Percentiles rank a stretch among this genome's conserved stretches.
phyloP scores from a whole-genome alignment of 2,329 filamentous ascomycete genomes.

The Dryadomyces quercus-mongolicae region DNA sequence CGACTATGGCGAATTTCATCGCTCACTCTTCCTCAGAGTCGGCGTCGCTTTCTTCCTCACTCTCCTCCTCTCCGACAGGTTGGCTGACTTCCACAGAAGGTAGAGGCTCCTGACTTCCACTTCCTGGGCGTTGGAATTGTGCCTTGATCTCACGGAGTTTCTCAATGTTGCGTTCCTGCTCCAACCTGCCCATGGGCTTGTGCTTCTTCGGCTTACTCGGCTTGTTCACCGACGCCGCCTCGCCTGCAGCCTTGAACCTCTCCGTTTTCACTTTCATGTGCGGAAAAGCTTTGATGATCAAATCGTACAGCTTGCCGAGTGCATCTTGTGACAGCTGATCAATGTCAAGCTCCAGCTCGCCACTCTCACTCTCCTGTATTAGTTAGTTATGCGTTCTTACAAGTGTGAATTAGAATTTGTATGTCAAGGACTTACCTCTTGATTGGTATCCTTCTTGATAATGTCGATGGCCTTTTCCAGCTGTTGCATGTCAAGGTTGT shows the following conservation, averaged over 20 bases:
- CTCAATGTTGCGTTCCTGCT: conserved; percentile 57
- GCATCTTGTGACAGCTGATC: conserved; percentile 45
- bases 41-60: conserved; percentile 35
- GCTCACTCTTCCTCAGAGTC: conserved; percentile 33
- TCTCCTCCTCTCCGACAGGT: conserved; percentile 22
- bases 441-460: conserved; percentile 76
- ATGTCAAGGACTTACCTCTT: conserved; percentile 43
- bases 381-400: conserved; percentile 6
- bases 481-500: conserved; percentile 64
- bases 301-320: conserved; percentile 36
- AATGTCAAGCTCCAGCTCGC: conserved; percentile 48
- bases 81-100: conserved; percentile 23
- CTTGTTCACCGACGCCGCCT: conserved; percentile 15
- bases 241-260: conserved; percentile 17
- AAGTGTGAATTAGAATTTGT: background rate
- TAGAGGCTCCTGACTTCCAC: conserved; percentile 33
- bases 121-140: conserved; percentile 31
- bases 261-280: conserved; percentile 22
- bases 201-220: conserved; percentile 55
- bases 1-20: background rate
- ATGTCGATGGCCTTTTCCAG: conserved; percentile 75
- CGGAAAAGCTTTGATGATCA: conserved; percentile 27
- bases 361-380: conserved; percentile 42
- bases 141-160: conserved; percentile 48
- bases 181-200: conserved; percentile 63